A percentile compares a stretch with the other conserved stretches of the same genome.
Evolutionary conservation across 2,329 filamentous ascomycete genomes (phyloP).

Genomic region (Aspergillus intermedius): DNA sequence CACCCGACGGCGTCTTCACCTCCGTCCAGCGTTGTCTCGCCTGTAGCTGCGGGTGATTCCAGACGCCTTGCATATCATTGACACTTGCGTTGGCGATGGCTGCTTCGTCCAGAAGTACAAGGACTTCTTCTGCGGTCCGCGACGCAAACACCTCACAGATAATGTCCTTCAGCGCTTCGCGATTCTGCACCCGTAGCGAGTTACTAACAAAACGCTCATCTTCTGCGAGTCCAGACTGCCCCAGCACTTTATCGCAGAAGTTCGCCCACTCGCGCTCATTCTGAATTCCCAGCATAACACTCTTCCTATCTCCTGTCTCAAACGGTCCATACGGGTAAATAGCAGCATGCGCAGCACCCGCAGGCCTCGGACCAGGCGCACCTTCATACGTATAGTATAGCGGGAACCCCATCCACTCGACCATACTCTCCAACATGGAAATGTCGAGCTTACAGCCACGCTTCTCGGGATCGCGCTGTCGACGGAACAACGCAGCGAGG

Average conservation of each 20-base stretch:
- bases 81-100: constrained; percentile 52
- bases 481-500: constrained; percentile 41
- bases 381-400: constrained; percentile 49
- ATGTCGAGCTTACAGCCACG: constrained; percentile 48
- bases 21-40: constrained; percentile 48
- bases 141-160: constrained; percentile 40
- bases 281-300: constrained; percentile 53
- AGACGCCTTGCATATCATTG: constrained; percentile 50
- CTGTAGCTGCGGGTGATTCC: constrained; percentile 48
- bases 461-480: constrained; percentile 44
- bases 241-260: constrained; percentile 45
- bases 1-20: constrained; percentile 43
- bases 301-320: constrained; percentile 40
- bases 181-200: constrained; percentile 41
- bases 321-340: constrained; percentile 56
- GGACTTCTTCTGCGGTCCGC: constrained; percentile 35
- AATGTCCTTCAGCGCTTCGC: constrained; percentile 40
- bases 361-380: constrained; percentile 37
- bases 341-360: constrained; percentile 48
- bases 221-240: constrained; percentile 34
- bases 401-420: constrained; percentile 55
- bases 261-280: constrained; percentile 52
- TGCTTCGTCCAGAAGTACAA: constrained; percentile 41
- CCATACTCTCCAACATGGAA: constrained; percentile 54
- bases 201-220: constrained; percentile 47